A percentile compares a stretch with the other conserved stretches of the same genome.
These are phyloP conservation scores for Amphichorda felina DNA, from an alignment of 2,329 filamentous ascomycete genomes.

Conservation along the genomic window DNA sequence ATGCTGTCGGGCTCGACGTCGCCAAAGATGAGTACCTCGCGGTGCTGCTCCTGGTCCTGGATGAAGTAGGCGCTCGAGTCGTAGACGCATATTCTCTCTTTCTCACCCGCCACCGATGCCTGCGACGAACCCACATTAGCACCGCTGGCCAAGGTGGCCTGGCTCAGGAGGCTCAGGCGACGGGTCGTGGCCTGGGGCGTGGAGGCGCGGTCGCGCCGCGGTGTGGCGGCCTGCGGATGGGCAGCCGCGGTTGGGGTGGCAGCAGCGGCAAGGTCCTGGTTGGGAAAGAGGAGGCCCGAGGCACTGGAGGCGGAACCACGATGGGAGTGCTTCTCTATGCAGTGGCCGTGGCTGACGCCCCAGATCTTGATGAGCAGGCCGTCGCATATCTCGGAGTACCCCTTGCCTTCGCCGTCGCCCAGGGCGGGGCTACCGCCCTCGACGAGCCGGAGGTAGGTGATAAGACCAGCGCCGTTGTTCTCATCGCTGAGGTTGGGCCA, in stretches of 20 bases:
- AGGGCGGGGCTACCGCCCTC: conserved; percentile 81
- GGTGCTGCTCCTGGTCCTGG: conserved; percentile 55
- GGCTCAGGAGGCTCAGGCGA: conserved; percentile 17
- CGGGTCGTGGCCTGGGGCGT: conserved; percentile 6
- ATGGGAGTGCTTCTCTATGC: conserved; percentile 62
- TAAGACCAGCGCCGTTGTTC: conserved; percentile 82
- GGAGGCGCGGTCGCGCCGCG: conserved; percentile 7
- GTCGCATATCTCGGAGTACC: conserved; percentile 81
- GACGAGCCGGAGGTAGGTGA: conserved; percentile 79
- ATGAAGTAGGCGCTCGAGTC: conserved; percentile 94
- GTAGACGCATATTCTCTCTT: conserved; percentile 53
- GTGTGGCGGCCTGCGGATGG: too few relatives aligned
- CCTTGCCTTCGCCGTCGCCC: conserved; percentile 66
- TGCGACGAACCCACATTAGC: neutral
- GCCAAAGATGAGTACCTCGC: conserved; percentile 85
- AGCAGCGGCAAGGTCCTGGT: neutral
- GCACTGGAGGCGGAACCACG: conserved; percentile 42
- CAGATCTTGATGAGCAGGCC: conserved; percentile 82
- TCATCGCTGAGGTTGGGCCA: conserved; percentile 98
- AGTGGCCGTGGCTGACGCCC: conserved; percentile 81
- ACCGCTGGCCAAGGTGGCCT: conserved; percentile 9
- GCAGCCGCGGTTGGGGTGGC: conserved; percentile 1
- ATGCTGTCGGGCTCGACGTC: conserved; percentile 90
- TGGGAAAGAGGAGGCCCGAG: conserved; percentile 25
- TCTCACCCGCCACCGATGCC: conserved; percentile 12